Base-by-base conservation (phyloP, 345 rosid genomes). In the Kandelia obovata region DNA sequence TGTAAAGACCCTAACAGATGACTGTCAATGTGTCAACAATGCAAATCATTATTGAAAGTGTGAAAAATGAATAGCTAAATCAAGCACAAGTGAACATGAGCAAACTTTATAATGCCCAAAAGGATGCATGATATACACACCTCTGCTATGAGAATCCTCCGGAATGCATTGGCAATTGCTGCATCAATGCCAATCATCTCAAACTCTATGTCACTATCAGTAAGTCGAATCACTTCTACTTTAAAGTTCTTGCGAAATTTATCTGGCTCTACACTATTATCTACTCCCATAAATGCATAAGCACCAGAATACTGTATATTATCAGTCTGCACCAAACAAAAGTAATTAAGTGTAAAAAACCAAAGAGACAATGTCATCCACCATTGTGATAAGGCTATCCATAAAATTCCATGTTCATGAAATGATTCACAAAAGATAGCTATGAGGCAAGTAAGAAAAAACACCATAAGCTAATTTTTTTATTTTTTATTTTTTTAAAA, bases 121-220 rank as follows among this genome's bases (percentile, higher is more conserved):
- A 47, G n/a, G 31, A 43, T 51, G 62, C 34, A 47, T n/a, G 46
- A 51, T 19, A 23, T 53, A 80, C 83, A 20, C 31, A 92, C 97
- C 96, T 95, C 99, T 56, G 99, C 79, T 76, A 92, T 65, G 57
- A 95, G 96, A 43, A 95, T 88, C 82, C 99, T 88, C 69, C 99
- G 82, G 62, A 95, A 90, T 13, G 97, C 89, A 77, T 95, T 95
- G 53, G 97, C 99, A 61, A 95, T 72, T 10, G 96, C 75, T 55
- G 96, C 83, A 84, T 86, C 83, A 55, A 92, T 84, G 74, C 99
- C 97, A 4, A 88, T 80, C 91, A 95, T 81, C 73, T 93, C 99
- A 65, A 95, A 90, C 76, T 84, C 96, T 79, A 95, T 81, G 32
- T 86, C 96, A 6, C 88, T 85, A 67, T 81, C 64, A 7, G 84